phyloP scores from a whole-genome alignment of 345 rosid genomes.

The Dimocarpus longan region DNA sequence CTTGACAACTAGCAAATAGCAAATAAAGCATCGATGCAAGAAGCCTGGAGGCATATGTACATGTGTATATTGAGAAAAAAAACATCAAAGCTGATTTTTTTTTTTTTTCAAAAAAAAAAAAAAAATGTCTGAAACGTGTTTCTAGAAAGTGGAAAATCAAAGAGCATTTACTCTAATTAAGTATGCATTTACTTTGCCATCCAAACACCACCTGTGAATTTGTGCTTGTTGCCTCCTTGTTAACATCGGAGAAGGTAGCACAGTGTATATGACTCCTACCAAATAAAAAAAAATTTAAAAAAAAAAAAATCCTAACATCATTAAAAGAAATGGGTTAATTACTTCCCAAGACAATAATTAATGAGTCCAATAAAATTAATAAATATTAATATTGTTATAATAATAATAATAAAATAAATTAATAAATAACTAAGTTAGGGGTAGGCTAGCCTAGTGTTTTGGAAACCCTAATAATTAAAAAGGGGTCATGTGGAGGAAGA shows the following conservation, averaged over 20 bases:
- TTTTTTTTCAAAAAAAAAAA: not conserved
- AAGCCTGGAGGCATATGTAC: not conserved
- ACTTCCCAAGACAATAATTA: slow-evolving; percentile 19
- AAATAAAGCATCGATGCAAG: not conserved
- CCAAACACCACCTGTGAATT: slow-evolving; percentile 28
- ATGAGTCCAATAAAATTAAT: not conserved
- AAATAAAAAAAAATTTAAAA: not conserved
- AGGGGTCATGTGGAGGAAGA: slow-evolving; percentile 39
- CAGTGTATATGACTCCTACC: not conserved
- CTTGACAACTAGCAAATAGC: not conserved
- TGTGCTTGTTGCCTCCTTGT: slow-evolving; percentile 19
- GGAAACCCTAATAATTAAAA: not conserved
- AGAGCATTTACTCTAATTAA: not conserved
- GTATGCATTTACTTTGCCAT: slow-evolving; percentile 25
- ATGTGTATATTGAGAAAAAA: not conserved
- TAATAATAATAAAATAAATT: too few species aligned
- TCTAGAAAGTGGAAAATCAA: not conserved
- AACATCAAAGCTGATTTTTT: not conserved
- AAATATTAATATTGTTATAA: not conserved
- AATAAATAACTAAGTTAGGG: not conserved
- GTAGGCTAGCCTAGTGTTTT: slow-evolving; percentile 2
- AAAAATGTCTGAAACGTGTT: not conserved
- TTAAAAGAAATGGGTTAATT: slow-evolving; percentile 21
- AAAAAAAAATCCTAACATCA: slow-evolving; percentile 20
- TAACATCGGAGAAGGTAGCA: slow-evolving; percentile 18